A percentile compares a stretch with the other conserved stretches of the same genome.
phyloP scores from a whole-genome alignment of 2,329 filamentous ascomycete genomes.

The Trichoderma endophyticum region DNA sequence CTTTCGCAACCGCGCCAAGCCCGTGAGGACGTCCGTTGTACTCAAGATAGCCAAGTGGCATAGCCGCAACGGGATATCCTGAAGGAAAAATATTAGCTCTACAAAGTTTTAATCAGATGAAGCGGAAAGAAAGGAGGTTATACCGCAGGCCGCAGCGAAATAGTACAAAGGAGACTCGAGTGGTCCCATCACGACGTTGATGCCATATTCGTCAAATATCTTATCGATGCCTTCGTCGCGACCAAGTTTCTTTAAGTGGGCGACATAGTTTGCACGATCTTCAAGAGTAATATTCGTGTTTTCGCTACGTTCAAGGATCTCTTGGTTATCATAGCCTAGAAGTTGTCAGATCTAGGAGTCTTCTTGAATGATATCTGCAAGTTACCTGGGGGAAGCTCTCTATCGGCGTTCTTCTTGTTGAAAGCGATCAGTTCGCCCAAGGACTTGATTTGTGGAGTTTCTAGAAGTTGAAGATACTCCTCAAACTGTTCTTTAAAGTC shows the following conservation, averaged over 20 bases:
- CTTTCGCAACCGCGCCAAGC: conserved; percentile 13
- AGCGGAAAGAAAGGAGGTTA: neutral
- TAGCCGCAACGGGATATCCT: conserved; percentile 20
- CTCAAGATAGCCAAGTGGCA: conserved; percentile 19
- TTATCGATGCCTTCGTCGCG: conserved; percentile 17
- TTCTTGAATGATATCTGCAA: too few species aligned
- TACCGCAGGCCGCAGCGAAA: neutral
- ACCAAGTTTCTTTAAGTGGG: conserved; percentile 5
- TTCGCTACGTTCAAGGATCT: neutral
- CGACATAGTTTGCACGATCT: neutral
- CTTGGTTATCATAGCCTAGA: neutral
- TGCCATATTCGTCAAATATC: conserved; percentile 16
- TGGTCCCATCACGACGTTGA: conserved; percentile 21
- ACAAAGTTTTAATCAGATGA: neutral
- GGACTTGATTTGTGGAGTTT: neutral
- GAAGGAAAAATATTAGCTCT: too few species aligned
- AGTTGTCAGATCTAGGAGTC: neutral
- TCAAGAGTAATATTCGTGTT: neutral
- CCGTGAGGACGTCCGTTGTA: conserved; percentile 19
- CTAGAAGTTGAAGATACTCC: neutral
- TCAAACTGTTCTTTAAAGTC: conserved; percentile 4
- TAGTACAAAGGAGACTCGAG: neutral
- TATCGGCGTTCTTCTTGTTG: conserved; percentile 18
- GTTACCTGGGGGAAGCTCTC: conserved; percentile 18
- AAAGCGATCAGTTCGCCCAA: conserved; percentile 19